Evolutionary conservation across 2,329 filamentous ascomycete genomes (phyloP).

Genomic region (Aspergillus tamarii): DNA sequence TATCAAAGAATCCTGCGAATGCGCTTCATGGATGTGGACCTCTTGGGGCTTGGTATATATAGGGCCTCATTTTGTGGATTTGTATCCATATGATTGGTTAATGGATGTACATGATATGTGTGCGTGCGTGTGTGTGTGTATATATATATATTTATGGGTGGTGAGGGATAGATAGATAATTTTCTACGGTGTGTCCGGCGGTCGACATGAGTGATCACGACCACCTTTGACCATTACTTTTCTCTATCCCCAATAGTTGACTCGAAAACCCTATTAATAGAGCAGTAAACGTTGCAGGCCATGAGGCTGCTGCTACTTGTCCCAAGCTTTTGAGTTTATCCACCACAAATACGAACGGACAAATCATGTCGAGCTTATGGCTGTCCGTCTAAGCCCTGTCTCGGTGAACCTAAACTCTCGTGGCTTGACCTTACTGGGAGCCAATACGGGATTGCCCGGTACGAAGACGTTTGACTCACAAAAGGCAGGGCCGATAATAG

Average conservation of each 20-base stretch:
- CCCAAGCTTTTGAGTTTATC: neutral
- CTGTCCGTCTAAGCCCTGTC: neutral
- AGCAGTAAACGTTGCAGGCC: neutral
- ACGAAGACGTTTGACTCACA: neutral
- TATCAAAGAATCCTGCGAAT: neutral
- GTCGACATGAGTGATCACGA: neutral
- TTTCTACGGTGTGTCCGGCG: neutral
- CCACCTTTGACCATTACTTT: neutral
- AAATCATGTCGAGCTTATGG: neutral
- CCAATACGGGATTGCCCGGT: neutral
- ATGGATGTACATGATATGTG: conserved; percentile 3
- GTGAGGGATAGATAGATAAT: neutral
- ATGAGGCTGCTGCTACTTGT: neutral
- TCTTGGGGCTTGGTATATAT: neutral
- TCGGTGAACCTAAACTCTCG: neutral
- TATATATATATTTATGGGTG: neutral
- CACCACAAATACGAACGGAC: neutral
- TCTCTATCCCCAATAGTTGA: neutral
- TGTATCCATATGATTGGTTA: conserved; percentile 2
- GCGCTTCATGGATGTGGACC: neutral
- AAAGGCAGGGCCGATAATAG: neutral
- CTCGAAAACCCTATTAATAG: neutral
- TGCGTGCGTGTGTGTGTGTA: too few species aligned
- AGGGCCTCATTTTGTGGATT: neutral
- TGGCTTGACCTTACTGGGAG: neutral